Base-by-base conservation (phyloP, 192 early-diverging fungal species). In the Coemansia sp. region DNA sequence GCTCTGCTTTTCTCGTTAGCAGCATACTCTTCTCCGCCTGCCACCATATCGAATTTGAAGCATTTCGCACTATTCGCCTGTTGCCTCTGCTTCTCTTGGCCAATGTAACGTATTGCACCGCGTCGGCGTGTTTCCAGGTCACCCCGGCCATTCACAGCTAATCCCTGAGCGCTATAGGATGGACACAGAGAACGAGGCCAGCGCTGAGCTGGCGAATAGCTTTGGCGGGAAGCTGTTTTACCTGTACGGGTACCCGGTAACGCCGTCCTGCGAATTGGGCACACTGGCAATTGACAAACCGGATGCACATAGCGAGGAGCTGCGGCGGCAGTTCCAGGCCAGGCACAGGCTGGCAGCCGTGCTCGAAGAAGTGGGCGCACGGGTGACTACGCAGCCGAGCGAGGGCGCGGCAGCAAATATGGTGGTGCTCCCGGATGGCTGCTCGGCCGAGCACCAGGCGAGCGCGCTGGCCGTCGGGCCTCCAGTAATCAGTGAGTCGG, bases 281-380 rank as follows among this genome's bases (percentile, higher is more conserved):
- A 19, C 34, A 8, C 30, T 34, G 2, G 54, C 23, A 56, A 58
- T 69, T 30, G 58, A 69, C 17, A 29, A 26, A 5, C 17, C 67
- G n/a, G 60, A 62, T 47, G 67, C 59, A 11, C 60, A 58, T 21
- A 60, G 54, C 29, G 67, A 69, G 42, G 59, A 62, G 30, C 40
- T 69, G n/a, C 59, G 67, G 2, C 53, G 67, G 36, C 54, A 50
- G 10, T 40, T 57, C 26, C 42, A 50, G 36, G 60, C 60, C 4
- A 35, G 32, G 51, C 41, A 20, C 8, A 58, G 56, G 44, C 22
- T 69, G 23, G 31, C 41, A 17, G 7, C 31, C 8, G 50, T 32
- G 7, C 50, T 69, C 22, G 44, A 56, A 20, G 29, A 27, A 8
- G 54, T 55, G 3, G 66, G 66, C 11, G 59, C 59, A 15, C 53